Evolutionary conservation across 2,329 filamentous ascomycete species (phyloP).

Genomic region (Diplodia corticola): DNA sequence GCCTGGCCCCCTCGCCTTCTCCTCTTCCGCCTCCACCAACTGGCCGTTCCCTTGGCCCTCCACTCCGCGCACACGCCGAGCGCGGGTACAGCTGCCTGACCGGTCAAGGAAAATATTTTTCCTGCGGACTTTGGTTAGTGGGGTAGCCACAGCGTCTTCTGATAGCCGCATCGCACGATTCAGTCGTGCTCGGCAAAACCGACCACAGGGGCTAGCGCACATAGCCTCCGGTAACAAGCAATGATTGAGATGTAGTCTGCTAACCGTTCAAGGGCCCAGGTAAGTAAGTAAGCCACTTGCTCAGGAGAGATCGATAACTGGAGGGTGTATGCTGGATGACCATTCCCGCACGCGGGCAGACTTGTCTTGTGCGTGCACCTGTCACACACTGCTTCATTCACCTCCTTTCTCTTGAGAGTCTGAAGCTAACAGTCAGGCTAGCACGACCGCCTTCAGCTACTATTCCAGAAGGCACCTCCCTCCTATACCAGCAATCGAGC

Average conservation of each 20-base stretch:
- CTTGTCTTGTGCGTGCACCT: not conserved
- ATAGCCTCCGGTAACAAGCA: not conserved
- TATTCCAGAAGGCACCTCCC: not conserved
- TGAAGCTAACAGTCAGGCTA: not conserved
- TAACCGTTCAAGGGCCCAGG: not conserved
- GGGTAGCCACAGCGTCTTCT: not conserved
- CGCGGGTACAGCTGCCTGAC: not conserved
- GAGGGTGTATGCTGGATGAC: not conserved
- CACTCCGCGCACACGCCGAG: not conserved
- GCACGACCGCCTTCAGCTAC: not conserved
- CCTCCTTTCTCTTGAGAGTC: not conserved
- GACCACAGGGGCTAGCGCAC: not conserved
- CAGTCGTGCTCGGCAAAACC: not conserved
- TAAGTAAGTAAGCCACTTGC: not conserved
- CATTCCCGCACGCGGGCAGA: not conserved
- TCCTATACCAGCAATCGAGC: not conserved
- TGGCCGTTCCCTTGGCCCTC: not conserved
- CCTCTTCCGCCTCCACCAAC: not conserved
- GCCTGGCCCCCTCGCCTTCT: not conserved
- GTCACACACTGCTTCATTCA: not conserved
- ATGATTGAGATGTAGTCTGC: not conserved
- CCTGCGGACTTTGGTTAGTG: not conserved
- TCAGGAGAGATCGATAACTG: not conserved
- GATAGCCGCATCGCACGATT: constrained; percentile 10
- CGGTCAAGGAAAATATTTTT: constrained; percentile 1